These are phyloP conservation scores for Fusarium sp. DNA, from an alignment of 2,329 filamentous ascomycete genomes.

Conservation along the genomic window DNA sequence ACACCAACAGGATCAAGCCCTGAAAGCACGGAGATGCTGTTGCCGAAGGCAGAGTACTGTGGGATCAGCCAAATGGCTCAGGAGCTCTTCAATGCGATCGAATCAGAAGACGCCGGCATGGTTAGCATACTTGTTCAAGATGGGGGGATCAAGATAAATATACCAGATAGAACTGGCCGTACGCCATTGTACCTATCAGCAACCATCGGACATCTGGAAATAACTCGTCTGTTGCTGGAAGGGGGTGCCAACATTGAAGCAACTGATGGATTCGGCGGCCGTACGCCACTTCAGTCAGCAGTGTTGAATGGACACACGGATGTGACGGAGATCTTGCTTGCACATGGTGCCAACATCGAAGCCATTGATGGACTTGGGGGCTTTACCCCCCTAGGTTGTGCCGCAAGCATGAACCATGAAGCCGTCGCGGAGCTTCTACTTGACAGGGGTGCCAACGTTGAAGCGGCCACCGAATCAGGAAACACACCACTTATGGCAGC, in stretches of 20 bases:
- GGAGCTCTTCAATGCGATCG: neutral
- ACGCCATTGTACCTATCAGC: neutral
- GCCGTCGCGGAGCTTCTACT: neutral
- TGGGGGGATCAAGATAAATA: neutral
- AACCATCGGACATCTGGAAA: neutral
- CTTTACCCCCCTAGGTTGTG: neutral
- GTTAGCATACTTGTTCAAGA: neutral
- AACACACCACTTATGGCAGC: neutral
- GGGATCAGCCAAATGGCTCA: neutral
- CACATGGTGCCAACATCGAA: neutral
- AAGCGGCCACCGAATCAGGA: neutral
- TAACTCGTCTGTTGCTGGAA: neutral
- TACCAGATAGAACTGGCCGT: rapidly evolving
- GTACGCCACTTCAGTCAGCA: neutral
- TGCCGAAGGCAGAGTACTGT: neutral
- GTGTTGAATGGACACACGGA: neutral
- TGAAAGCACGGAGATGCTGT: neutral
- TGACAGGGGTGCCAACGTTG: neutral
- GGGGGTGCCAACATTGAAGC: neutral
- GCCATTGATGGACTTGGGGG: neutral
- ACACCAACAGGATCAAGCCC: neutral
- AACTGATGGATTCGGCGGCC: neutral
- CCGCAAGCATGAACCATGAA: neutral
- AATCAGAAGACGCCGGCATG: neutral
- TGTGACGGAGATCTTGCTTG: neutral